phyloP scores from a whole-genome alignment of 108 stramenopile species.

The Phaeodactylum tricornutum region DNA sequence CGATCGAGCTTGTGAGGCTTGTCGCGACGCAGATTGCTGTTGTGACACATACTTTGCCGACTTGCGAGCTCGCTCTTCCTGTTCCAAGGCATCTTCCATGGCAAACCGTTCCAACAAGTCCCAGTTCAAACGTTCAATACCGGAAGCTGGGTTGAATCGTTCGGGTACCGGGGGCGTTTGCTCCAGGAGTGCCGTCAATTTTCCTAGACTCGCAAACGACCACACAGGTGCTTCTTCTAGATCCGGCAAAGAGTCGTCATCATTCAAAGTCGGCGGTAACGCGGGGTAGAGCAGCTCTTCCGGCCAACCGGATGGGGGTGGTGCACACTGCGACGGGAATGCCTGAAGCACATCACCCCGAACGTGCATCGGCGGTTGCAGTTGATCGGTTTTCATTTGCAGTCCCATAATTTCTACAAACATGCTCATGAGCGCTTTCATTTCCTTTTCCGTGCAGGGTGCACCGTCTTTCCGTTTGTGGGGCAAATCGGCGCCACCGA shows the following conservation, averaged over 20 bases:
- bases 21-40: too few species aligned
- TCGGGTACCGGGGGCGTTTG: too few species aligned
- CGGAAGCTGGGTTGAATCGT: too few species aligned
- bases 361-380: conserved; percentile 1
- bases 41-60: too few species aligned
- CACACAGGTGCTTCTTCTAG: too few species aligned
- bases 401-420: conserved; percentile 59
- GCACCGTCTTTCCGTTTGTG: too few species aligned
- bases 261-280: neutral
- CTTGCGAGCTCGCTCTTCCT: conserved; percentile 36
- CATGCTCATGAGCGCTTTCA: conserved; percentile 55
- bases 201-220: too few species aligned
- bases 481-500: too few species aligned
- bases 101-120: conserved; percentile 30
- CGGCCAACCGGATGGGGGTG: conserved; percentile 2
- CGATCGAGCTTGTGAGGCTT: too few species aligned
- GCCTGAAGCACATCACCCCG: conserved; percentile 1
- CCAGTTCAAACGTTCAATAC: conserved; percentile 27
- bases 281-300: neutral
- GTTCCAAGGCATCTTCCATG: conserved; percentile 40
- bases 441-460: conserved; percentile 46
- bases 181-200: too few species aligned
- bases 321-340: neutral
- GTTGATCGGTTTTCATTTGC: conserved; percentile 16
- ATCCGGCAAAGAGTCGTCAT: neutral